Conservation (phyloP, 192 early-diverging fungal genomes). For the Paraglomus occultum region DNA sequence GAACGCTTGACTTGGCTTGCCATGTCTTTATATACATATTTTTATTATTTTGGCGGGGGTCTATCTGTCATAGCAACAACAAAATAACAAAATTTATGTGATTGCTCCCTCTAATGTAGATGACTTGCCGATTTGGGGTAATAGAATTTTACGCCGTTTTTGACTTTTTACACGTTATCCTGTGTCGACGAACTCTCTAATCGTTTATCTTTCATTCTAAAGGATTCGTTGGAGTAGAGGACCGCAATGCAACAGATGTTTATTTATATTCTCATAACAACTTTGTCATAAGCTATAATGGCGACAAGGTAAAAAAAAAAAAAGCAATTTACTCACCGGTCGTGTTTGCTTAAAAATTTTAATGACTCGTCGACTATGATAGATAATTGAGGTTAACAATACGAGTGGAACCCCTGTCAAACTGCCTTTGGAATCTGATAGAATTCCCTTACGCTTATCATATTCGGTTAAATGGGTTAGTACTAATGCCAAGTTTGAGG, state of each 20-base stretch:
- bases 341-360: background rate
- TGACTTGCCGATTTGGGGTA: slow-evolving; percentile 57
- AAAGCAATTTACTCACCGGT: background rate
- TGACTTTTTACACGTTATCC: background rate
- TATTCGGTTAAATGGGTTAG: slow-evolving; percentile 67
- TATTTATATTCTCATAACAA: slow-evolving; percentile 61
- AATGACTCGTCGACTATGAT: background rate
- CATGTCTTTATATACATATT: background rate
- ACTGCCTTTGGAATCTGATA: slow-evolving; percentile 28
- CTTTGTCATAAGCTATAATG: slow-evolving; percentile 64
- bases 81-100: slow-evolving; percentile 1
- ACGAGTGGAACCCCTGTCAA: slow-evolving; percentile 35
- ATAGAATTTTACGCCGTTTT: background rate
- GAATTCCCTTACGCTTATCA: slow-evolving; percentile 58
- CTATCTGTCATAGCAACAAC: background rate
- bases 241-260: slow-evolving; percentile 30
- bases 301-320: slow-evolving; percentile 50
- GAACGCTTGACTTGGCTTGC: slow-evolving; percentile 28
- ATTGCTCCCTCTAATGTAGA: slow-evolving; percentile 35
- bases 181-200: background rate
- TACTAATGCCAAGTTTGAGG: slow-evolving; percentile 54
- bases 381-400: slow-evolving; percentile 57
- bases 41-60: background rate
- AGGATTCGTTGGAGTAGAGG: slow-evolving; percentile 47
- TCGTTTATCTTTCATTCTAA: background rate